These are phyloP conservation scores for Boechera stricta DNA, from an alignment of 345 rosid genomes.

Conservation along the genomic window DNA sequence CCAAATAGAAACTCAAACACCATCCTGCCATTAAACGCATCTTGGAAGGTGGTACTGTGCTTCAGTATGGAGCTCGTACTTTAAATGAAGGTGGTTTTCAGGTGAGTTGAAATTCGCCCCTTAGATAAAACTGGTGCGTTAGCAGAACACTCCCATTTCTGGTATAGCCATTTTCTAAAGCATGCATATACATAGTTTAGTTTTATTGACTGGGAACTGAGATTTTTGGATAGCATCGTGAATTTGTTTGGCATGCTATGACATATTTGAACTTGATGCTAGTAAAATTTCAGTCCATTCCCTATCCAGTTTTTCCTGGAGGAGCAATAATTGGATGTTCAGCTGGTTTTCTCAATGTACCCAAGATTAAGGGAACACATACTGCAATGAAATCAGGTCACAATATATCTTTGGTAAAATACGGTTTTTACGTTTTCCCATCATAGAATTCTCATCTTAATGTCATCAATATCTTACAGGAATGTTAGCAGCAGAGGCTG, in stretches of 20 bases:
- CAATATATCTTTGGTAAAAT: not conserved
- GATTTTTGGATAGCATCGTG: not conserved
- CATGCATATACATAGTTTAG: not conserved
- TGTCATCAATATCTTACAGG: slow-evolving; percentile 54
- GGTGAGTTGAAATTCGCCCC: slow-evolving; percentile 54
- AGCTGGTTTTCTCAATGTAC: slow-evolving; percentile 96
- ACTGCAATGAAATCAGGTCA: slow-evolving; percentile 99
- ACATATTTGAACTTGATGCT: slow-evolving; percentile 66
- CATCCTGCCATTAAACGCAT: slow-evolving; percentile 84
- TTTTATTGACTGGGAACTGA: not conserved
- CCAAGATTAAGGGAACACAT: slow-evolving; percentile 98
- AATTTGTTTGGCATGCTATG: not conserved
- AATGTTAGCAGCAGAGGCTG: slow-evolving; percentile 95
- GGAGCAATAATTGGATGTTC: slow-evolving; percentile 97
- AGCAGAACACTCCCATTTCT: not conserved
- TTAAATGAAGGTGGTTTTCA: slow-evolving; percentile 98
- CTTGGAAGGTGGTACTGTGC: slow-evolving; percentile 87
- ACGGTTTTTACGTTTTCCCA: not conserved
- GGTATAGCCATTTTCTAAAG: not conserved
- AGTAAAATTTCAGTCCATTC: slow-evolving; percentile 98
- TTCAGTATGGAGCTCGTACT: slow-evolving; percentile 96
- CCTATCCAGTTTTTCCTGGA: slow-evolving; percentile 97
- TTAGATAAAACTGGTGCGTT: not conserved
- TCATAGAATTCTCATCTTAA: slow-evolving; percentile 10
- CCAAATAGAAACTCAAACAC: slow-evolving; percentile 79